Base-by-base conservation (phyloP, 2,329 filamentous ascomycete genomes). In the Exophiala oligosperma region DNA sequence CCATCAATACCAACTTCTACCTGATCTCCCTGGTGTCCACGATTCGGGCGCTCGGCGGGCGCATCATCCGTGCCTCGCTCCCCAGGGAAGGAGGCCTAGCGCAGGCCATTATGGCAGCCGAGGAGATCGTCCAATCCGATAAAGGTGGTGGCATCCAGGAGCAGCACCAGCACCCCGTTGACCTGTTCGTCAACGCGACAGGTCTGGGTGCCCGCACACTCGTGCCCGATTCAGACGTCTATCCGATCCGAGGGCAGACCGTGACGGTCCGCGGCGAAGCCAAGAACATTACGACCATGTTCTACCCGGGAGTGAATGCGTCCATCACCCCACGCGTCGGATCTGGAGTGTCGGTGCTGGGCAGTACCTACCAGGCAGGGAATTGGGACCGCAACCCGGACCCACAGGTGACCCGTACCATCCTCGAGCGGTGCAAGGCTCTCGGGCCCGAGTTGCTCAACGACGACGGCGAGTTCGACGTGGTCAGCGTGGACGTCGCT, bases 211-310 rank as follows among this genome's bases (percentile, higher is more conserved):
- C 49, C 29, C 17, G 32, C 9, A 37, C 8, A n/a, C 29, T 51
- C 6, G 49, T 51, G 49, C 49, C 49, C 5, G 49, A 51, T 38
- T 2, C n/a, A 28, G 23, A 17, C 24, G 49, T 51, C 26, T 51
- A 37, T 24, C 49, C 49, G 11, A 51, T 51, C 28, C 49, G 49
- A 17, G 49, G 49, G 14, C 49, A 51, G 49, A 51, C 49, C 9
- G 49, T 51, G 28, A 51, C 49, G 3, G 49, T 51, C 3, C 8
- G 17, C 11, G 29, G 26, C 14, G 49, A 51, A 21, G 49, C 49
- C 7, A 38, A 51, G 49, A 5, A 51, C 49, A 51, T 51, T 17
- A 51, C 49, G 2, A 51, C 49, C 49, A 51, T 51, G 49, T 51
- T 51, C 29, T 51, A 51, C 29, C 49, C 49, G 2, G 49, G 23